A percentile compares a stretch with the other conserved stretches of the same genome.
Evolutionary conservation across 2,329 filamentous ascomycete species (phyloP).

Genomic region (Penicillium sp.): DNA sequence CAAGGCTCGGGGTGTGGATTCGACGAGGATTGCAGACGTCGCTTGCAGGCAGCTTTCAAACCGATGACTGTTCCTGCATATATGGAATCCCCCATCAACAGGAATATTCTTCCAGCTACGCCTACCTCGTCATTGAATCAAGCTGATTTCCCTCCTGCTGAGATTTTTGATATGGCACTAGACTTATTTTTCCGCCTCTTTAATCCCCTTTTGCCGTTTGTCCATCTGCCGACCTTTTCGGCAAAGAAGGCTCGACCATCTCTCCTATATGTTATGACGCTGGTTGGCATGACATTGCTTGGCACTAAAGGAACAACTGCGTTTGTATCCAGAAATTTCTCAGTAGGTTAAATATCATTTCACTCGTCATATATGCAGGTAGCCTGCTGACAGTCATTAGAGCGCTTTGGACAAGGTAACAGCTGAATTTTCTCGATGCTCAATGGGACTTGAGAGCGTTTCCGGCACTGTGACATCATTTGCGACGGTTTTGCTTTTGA

Average conservation of each 20-base stretch:
- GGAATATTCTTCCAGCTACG: conserved; percentile 17
- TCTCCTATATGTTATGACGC: conserved; percentile 52
- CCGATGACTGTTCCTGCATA: conserved; percentile 19
- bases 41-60: conserved; percentile 40
- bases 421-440: conserved; percentile 43
- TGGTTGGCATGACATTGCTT: conserved; percentile 52
- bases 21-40: conserved; percentile 43
- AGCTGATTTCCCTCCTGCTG: conserved; percentile 48
- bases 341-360: conserved; percentile 21
- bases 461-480: conserved; percentile 47
- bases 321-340: conserved; percentile 50
- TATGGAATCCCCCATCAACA: conserved; percentile 18
- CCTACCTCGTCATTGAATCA: conserved; percentile 23
- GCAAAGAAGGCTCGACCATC: conserved; percentile 48
- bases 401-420: conserved; percentile 40
- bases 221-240: conserved; percentile 54
- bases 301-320: conserved; percentile 51
- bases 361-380: background rate
- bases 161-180: conserved; percentile 54
- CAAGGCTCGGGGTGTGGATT: conserved; percentile 38
- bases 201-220: conserved; percentile 52
- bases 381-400: conserved; percentile 14
- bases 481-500: conserved; percentile 48
- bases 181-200: conserved; percentile 56
- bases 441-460: conserved; percentile 40